phyloP scores from a whole-genome alignment of 2,329 filamentous ascomycete species.

The Pseudovirgaria hyperparasitica region DNA sequence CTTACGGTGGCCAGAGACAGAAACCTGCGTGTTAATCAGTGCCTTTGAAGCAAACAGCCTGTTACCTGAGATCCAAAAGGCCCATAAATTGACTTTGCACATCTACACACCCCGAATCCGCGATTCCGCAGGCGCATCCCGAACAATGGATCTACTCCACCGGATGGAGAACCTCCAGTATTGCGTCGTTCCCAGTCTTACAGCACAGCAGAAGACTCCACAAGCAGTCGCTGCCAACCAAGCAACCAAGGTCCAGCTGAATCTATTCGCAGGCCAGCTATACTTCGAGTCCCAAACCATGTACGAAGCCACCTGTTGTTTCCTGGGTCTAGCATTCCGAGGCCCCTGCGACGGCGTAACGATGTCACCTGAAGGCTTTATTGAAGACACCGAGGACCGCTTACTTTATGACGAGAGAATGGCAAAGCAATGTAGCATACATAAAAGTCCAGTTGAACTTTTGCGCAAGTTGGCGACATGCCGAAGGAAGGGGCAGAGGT shows the following conservation, averaged over 20 bases:
- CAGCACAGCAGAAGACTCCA: too few species aligned
- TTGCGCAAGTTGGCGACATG: too few species aligned
- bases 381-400: conserved; percentile 14
- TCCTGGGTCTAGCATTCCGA: conserved; percentile 35
- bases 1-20: conserved; percentile 11
- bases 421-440: too few species aligned
- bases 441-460: too few species aligned
- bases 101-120: conserved; percentile 42
- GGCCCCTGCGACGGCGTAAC: conserved; percentile 10
- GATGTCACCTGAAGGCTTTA: conserved; percentile 22
- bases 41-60: conserved; percentile 47
- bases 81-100: conserved; percentile 30
- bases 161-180: too few species aligned
- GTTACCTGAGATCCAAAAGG: conserved; percentile 25
- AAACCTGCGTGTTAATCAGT: conserved; percentile 43
- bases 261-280: conserved; percentile 55
- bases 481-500: too few species aligned
- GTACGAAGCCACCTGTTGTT: conserved; percentile 40
- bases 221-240: too few species aligned
- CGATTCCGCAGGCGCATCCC: too few species aligned
- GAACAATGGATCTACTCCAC: too few species aligned
- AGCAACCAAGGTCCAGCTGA: conserved; percentile 36
- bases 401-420: too few species aligned
- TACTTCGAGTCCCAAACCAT: conserved; percentile 44
- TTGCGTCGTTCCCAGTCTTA: too few species aligned